Base-by-base conservation (phyloP, 768 basidiomycete genomes). In the Cystoderma amianthinum region DNA sequence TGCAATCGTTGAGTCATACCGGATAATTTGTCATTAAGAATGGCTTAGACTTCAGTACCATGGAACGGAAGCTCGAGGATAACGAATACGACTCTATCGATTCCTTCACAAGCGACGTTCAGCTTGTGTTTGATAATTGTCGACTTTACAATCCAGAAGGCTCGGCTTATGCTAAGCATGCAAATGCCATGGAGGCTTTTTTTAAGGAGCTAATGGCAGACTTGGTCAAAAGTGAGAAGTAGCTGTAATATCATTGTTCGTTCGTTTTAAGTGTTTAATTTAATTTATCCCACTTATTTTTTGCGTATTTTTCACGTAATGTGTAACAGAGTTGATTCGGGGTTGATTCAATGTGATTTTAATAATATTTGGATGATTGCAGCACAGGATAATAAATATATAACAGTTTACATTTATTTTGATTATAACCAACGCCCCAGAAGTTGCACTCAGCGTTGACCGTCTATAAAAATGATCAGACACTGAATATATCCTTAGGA, bases 101-200 rank as follows among this genome's bases (percentile, higher is more conserved):
- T 37, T 64, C 69, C 22, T 95, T 97, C 54, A 59, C 80, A 15
- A 76, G 72, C 32, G 96, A 98, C 57, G 84, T 84, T 12, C 76
- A 81, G 47, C 68, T 96, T 41, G 77, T 98, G 40, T 89, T 90
- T 53, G 78, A 89, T 49, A 99, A 99, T 55, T 96, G 94, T 62
- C 71, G 81, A 42, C 59, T 69, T 39, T 98, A 95, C 64, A 99
- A 99, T 57, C 80, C 81, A 2, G 86, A 91, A 50, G 69, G 68
- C 17, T 77, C 81, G 3, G 72, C 85, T 38, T 96, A 93, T 57
- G 77, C 81, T 41, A 87, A 82, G 63, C 85, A 89, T 49, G 94
- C 93, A 5, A 82, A 74, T 49, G 84, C 79, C 61, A 59, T 98
- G 61, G 91, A 94, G 53, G 85, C 78, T 57, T 81, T 76, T 48